Conservation (phyloP, 345 rosid species). For the Passiflora organensis region DNA sequence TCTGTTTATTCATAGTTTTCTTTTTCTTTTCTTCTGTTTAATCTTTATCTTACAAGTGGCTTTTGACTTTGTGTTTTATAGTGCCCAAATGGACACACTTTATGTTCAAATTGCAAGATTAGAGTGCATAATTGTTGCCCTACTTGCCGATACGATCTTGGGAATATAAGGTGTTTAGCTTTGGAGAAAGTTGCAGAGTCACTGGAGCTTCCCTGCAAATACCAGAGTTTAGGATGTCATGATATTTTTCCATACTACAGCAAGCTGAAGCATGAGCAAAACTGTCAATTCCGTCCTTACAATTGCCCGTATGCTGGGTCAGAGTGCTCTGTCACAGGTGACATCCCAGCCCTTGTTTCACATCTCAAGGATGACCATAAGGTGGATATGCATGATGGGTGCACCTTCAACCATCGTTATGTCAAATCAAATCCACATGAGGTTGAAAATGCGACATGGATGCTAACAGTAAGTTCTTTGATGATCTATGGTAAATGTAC, state of each 20-base stretch:
- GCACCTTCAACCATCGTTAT: constrained; percentile 71
- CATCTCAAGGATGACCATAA: constrained; percentile 81
- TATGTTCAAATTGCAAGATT: constrained; percentile 53
- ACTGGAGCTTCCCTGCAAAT: constrained; percentile 55
- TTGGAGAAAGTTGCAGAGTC: constrained; percentile 65
- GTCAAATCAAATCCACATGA: constrained; percentile 80
- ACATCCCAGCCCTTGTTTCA: constrained; percentile 50
- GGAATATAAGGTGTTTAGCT: constrained; percentile 61
- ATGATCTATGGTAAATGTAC: not conserved
- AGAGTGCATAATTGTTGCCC: constrained; percentile 57
- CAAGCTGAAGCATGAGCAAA: constrained; percentile 59
- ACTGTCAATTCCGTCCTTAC: constrained; percentile 53
- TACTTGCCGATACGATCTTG: constrained; percentile 55
- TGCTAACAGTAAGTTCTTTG: constrained; percentile 58
- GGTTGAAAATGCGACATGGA: constrained; percentile 78
- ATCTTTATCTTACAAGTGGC: not conserved
- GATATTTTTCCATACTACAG: constrained; percentile 54
- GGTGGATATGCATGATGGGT: constrained; percentile 79
- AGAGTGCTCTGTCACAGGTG: constrained; percentile 60
- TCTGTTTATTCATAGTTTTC: no score
- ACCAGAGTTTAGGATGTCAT: constrained; percentile 50
- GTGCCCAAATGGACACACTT: constrained; percentile 65
- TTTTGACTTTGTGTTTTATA: constrained; percentile 17
- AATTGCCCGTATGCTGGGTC: constrained; percentile 76
- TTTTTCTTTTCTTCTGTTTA: not conserved